Percentiles rank a stretch among this genome's conserved stretches.
phyloP scores from a whole-genome alignment of 345 rosid species.

The Odontarrhena argentea region DNA sequence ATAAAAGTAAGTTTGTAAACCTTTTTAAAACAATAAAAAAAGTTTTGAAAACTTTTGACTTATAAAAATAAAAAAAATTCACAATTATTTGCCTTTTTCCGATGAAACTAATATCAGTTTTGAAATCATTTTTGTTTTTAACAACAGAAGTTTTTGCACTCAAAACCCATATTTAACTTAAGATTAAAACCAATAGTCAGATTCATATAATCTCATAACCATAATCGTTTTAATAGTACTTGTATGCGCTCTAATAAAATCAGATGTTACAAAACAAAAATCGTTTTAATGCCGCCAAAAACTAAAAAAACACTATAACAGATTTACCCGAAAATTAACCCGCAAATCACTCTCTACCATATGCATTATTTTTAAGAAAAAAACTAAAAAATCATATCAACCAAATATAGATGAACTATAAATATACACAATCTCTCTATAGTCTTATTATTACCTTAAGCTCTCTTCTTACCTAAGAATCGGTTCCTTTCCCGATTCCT shows the following conservation, averaged over 20 bases:
- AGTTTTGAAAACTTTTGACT: too few relatives aligned
- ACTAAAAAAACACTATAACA: not conserved
- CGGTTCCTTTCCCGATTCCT: conserved; percentile 26
- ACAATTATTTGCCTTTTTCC: too few relatives aligned
- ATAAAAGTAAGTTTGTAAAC: too few relatives aligned
- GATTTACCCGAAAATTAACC: conserved; percentile 18
- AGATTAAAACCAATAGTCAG: not conserved
- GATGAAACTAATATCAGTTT: too few relatives aligned
- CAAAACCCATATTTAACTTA: not conserved
- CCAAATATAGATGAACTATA: conserved; percentile 30
- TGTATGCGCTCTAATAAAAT: not conserved
- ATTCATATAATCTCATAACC: too few relatives aligned
- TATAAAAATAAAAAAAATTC: too few relatives aligned
- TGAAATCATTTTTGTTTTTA: too few relatives aligned
- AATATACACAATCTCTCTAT: conserved; percentile 9
- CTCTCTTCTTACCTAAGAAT: conserved; percentile 1
- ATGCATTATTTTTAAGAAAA: not conserved
- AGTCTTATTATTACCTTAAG: not conserved
- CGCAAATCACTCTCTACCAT: conserved; percentile 35
- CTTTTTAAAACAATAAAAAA: too few relatives aligned
- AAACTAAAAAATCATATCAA: not conserved
- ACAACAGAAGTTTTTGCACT: too few relatives aligned
- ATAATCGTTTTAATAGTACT: too few relatives aligned
- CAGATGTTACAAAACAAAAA: not conserved
- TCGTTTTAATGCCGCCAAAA: not conserved